These are phyloP conservation scores for Colletotrichum horii DNA, from an alignment of 2,329 filamentous ascomycete species.

Conservation along the genomic window DNA sequence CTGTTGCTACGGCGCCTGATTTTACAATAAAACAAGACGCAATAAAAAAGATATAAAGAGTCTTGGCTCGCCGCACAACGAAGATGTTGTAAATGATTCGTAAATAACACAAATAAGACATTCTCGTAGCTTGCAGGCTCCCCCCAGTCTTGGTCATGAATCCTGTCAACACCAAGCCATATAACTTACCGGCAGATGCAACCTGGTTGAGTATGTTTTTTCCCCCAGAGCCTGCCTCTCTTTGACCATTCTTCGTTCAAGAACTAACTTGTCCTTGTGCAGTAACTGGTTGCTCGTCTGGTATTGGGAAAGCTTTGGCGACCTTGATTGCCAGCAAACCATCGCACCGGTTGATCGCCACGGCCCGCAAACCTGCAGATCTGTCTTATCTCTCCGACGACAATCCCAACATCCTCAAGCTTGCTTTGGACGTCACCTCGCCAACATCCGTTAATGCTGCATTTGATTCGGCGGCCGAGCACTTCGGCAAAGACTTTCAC, in stretches of 20 bases:
- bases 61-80: background rate
- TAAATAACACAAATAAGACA: background rate
- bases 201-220: constrained; percentile 41
- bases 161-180: constrained; percentile 33
- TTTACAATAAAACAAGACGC: background rate
- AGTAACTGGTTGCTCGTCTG: constrained; percentile 56
- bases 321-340: constrained; percentile 38
- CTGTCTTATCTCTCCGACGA: constrained; percentile 44
- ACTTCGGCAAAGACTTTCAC: constrained; percentile 34
- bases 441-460: constrained; percentile 37
- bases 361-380: constrained; percentile 47
- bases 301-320: constrained; percentile 48
- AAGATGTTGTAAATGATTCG: background rate
- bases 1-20: rapidly evolving
- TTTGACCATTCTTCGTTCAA: background rate
- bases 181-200: constrained; percentile 38
- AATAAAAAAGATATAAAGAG: background rate
- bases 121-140: background rate
- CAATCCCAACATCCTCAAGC: constrained; percentile 44
- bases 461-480: constrained; percentile 31
- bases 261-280: background rate
- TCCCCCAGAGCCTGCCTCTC: too few relatives aligned
- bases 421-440: constrained; percentile 53
- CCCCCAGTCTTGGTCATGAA: constrained; percentile 26
- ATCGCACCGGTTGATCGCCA: constrained; percentile 49